Evolutionary conservation across 257 asterid species (phyloP).

Genomic region (Scutellaria barbata): DNA sequence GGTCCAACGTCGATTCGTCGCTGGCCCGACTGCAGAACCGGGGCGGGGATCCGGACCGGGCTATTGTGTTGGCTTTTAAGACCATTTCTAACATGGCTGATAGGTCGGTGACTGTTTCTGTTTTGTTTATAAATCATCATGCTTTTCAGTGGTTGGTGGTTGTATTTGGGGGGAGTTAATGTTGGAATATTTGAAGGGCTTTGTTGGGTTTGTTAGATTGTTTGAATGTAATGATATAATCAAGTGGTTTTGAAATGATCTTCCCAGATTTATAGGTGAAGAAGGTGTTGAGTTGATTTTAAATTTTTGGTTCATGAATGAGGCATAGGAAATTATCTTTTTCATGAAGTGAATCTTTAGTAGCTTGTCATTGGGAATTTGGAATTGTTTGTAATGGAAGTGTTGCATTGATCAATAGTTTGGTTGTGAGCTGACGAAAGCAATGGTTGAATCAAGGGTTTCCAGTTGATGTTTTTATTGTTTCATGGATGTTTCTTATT

Average conservation of each 20-base stretch:
- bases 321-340: not conserved
- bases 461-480: not conserved
- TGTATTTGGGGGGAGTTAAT: not conserved
- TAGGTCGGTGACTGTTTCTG: too few species aligned
- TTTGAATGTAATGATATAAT: slow-evolving; percentile 5
- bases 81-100: slow-evolving; percentile 90
- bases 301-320: not conserved
- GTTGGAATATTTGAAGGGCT: slow-evolving; percentile 18
- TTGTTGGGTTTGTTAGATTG: slow-evolving; percentile 26
- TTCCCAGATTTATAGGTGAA: slow-evolving; percentile 7
- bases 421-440: not conserved
- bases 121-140: too few species aligned
- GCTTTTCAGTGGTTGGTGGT: not conserved
- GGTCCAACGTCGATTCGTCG: slow-evolving; percentile 62
- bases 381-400: not conserved
- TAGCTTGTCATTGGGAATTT: not conserved
- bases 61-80: slow-evolving; percentile 76
- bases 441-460: not conserved
- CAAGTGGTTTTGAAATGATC: not conserved
- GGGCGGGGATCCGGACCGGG: slow-evolving; percentile 94
- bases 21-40: slow-evolving; percentile 82
- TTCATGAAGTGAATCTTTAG: not conserved
- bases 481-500: not conserved
- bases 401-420: slow-evolving; percentile 18
- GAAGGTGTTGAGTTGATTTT: slow-evolving; percentile 21